These are phyloP conservation scores for Castanopsis chinensis DNA, from an alignment of 306 rosid genomes.

Conservation along the genomic window DNA sequence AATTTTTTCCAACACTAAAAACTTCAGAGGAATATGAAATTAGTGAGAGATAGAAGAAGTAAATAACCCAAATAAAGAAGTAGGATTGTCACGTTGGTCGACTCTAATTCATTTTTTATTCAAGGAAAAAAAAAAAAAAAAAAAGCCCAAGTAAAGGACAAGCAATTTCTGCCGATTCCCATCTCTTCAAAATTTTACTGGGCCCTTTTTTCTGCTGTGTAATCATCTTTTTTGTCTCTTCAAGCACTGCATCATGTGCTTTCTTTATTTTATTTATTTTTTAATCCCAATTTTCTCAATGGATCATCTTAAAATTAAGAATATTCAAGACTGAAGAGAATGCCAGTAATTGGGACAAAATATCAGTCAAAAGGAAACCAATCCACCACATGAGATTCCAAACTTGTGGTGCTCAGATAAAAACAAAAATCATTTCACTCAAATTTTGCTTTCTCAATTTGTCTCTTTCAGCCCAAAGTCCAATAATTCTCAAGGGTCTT, in stretches of 20 bases:
- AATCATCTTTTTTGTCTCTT: slow-evolving; percentile 21
- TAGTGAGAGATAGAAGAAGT: not conserved
- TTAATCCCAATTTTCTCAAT: slow-evolving; percentile 7
- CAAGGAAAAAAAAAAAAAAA: too few species aligned
- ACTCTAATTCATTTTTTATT: too few species aligned
- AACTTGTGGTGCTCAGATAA: slow-evolving; percentile 17
- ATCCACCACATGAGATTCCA: slow-evolving; percentile 32
- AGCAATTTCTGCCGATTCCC: slow-evolving; percentile 9
- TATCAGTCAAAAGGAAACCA: slow-evolving; percentile 25
- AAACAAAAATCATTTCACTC: slow-evolving; percentile 12
- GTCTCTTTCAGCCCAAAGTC: slow-evolving; percentile 21
- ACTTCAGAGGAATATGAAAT: not conserved
- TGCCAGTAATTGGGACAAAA: slow-evolving; percentile 29
- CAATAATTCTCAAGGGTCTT: slow-evolving; percentile 10
- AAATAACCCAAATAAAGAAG: slow-evolving; percentile 3
- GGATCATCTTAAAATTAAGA: slow-evolving; percentile 5
- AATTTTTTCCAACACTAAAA: not conserved
- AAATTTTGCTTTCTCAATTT: slow-evolving; percentile 12
- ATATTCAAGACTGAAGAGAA: slow-evolving; percentile 1
- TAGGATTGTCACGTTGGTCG: too few species aligned
- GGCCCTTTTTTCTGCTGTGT: not conserved
- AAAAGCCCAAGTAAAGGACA: slow-evolving; percentile 1
- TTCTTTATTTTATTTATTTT: not conserved
- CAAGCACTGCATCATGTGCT: slow-evolving; percentile 8
- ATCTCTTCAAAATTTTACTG: not conserved